phyloP scores from a whole-genome alignment of 495 filamentous ascomycete genomes.

The Talaromyces ruber region DNA sequence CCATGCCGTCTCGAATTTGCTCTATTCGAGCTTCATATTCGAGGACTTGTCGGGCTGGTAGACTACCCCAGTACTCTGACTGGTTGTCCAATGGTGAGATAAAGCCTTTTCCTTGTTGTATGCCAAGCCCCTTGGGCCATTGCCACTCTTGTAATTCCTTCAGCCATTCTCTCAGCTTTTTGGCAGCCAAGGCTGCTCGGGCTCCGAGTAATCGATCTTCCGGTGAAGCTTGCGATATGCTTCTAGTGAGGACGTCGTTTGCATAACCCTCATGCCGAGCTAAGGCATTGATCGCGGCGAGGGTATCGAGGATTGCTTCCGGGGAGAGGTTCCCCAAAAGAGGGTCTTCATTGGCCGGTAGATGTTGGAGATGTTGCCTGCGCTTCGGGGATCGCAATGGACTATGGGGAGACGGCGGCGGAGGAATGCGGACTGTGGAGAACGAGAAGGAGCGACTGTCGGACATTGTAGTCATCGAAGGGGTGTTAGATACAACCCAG shows the following conservation, averaged over 20 bases:
- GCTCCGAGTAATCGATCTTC: slow-evolving; percentile 65
- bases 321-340: slow-evolving; percentile 47
- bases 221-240: slow-evolving; percentile 57
- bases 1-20: slow-evolving; percentile 68
- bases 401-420: slow-evolving; percentile 13
- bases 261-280: slow-evolving; percentile 37
- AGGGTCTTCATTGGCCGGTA: slow-evolving; percentile 29
- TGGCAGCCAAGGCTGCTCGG: slow-evolving; percentile 62
- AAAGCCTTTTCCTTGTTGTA: slow-evolving; percentile 44
- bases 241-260: slow-evolving; percentile 49
- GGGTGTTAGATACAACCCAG: not conserved
- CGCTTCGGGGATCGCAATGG: slow-evolving; percentile 20
- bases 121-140: slow-evolving; percentile 49
- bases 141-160: slow-evolving; percentile 67
- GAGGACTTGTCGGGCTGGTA: slow-evolving; percentile 51
- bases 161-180: slow-evolving; percentile 68
- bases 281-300: slow-evolving; percentile 44
- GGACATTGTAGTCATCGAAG: not conserved
- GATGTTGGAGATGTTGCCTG: slow-evolving; percentile 11
- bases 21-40: slow-evolving; percentile 68
- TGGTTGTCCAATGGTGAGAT: slow-evolving; percentile 32
- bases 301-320: slow-evolving; percentile 45
- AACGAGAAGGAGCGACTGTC: slow-evolving; percentile 6
- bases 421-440: slow-evolving; percentile 5
- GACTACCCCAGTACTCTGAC: slow-evolving; percentile 56